A percentile compares a stretch with the other conserved stretches of the same genome.
phyloP scores from a whole-genome alignment of 73 alveolate genomes.

The Paramecium octaurelia region DNA sequence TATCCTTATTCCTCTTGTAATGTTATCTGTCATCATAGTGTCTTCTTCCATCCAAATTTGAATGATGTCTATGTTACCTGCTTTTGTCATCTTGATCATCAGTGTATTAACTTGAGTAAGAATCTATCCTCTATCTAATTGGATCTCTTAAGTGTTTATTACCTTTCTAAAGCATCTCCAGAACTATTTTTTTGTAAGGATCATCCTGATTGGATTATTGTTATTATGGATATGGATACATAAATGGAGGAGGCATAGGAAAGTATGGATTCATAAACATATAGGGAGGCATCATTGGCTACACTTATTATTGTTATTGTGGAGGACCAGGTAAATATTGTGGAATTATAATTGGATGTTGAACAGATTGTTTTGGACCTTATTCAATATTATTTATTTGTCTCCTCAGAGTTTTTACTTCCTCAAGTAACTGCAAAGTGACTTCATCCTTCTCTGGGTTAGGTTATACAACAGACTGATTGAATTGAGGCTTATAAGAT shows the following conservation, averaged over 20 bases:
- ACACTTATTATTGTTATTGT: background rate
- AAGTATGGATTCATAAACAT: background rate
- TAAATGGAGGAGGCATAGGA: background rate
- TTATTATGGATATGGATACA: background rate
- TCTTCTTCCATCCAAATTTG: background rate
- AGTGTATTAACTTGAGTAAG: background rate
- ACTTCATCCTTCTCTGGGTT: background rate
- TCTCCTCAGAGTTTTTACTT: background rate
- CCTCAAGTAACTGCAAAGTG: background rate
- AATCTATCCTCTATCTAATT: background rate
- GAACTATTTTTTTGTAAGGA: background rate
- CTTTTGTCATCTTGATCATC: background rate
- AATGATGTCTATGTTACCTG: background rate
- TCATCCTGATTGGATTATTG: background rate
- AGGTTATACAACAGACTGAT: background rate
- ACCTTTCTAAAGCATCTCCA: background rate
- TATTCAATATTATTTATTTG: background rate
- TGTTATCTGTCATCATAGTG: background rate
- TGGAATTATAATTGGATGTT: background rate
- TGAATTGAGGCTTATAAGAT: background rate
- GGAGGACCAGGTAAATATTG: background rate
- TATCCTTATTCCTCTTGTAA: background rate
- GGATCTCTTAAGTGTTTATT: background rate
- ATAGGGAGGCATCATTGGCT: background rate
- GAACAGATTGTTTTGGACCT: background rate